Evolutionary conservation across 2,329 filamentous ascomycete genomes (phyloP), one percentile per base, ranked within the genome.

Genomic region (Fusarium chlamydosporum): DNA sequence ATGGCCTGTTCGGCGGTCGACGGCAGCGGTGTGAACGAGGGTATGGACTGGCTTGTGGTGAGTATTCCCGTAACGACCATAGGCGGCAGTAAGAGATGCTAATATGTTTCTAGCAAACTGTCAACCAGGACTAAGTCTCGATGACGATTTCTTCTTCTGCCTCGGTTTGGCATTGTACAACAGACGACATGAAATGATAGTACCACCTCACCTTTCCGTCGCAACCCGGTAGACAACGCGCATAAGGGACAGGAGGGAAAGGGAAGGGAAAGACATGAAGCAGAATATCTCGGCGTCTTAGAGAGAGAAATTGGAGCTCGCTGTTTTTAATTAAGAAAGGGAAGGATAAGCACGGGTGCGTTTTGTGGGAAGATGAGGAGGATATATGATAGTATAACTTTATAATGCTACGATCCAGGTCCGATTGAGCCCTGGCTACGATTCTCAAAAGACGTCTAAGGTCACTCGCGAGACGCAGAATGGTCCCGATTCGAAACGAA

Each of bases 21-120:
- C 78, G 96, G 96, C 42, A 92, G 92, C 76, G 96, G 96, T 79
- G 92, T 99, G 43, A 93, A 91, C 68, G 96, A 99, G 82, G 96
- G 96, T 63, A 99, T 99, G 96, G 96, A 99, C 81, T 99, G 96
- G 96, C 84, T 99, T 78, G 94, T 96, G 85, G 92, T 95, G 81
- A 80, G 85, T 84, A 40, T 43, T n/a, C 13, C 20, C 23, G 23
- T 23, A 23, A 15, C 11, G 7, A 10, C 7, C 31, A 7, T 6
- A 16, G 4, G 16, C n/a, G 18, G n/a, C 35, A 13, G 13, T 12
- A 4, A 35, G 18, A 9, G 33, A 60, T 31, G 33, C 64, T 72
- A 53, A 72, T 26, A 15, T 20, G 20, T 27, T 43, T 38, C 3
- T 43, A 80, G 78, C 77, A 79, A 79, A 80, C 78, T 42, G 78